These are phyloP conservation scores for Fagopyrum tataricum DNA, from an alignment of 148 eudicot genomes.

Conservation along the genomic window DNA sequence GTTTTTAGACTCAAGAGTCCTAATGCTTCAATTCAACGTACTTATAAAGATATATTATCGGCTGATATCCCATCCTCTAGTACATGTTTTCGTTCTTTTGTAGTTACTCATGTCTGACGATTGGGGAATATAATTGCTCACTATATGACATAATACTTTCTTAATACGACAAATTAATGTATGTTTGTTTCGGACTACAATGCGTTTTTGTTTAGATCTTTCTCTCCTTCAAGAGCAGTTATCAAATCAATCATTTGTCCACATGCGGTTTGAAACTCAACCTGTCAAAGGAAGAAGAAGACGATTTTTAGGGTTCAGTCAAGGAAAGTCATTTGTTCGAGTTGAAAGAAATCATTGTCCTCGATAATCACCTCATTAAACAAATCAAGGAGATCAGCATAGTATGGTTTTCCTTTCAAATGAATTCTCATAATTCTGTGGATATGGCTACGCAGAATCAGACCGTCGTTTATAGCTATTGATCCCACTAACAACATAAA, in stretches of 20 bases:
- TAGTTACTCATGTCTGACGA: no score
- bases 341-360: neutral
- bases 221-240: constrained; percentile 61
- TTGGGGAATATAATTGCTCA: no score
- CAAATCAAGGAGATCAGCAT: constrained; percentile 64
- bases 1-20: no score
- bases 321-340: neutral
- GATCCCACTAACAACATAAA: constrained; percentile 52
- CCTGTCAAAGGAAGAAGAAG: constrained; percentile 25
- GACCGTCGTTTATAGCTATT: constrained; percentile 75
- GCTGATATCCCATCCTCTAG: no score
- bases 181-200: no score
- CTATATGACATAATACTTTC: no score
- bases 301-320: no score
- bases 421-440: constrained; percentile 69
- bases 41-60: no score
- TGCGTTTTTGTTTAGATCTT: constrained; percentile 61
- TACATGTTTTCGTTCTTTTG: no score
- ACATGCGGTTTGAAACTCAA: constrained; percentile 76
- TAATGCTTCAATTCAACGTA: no score
- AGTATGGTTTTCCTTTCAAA: constrained; percentile 65
- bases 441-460: constrained; percentile 66
- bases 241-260: constrained; percentile 90
- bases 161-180: no score
- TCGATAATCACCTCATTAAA: constrained; percentile 25